Percentiles rank a stretch among this genome's conserved stretches.
Conservation (phyloP, 1,284 basidiomycete genomes). For the Schizophyllum amplum region DNA sequence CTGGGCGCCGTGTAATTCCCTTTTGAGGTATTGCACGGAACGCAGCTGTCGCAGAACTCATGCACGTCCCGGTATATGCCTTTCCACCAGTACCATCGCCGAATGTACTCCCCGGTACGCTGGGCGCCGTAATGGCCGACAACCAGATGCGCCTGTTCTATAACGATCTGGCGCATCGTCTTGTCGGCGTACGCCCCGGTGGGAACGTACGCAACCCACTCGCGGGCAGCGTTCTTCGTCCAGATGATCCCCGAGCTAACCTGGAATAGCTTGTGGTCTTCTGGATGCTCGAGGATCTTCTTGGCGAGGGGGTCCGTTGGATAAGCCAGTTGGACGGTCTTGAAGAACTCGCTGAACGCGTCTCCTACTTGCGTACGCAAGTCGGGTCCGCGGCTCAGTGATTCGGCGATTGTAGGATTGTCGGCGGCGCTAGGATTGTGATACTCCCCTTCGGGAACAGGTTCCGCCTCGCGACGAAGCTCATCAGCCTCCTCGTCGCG, state of each 20-base stretch:
- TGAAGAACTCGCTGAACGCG: no score
- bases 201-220: constrained; percentile 4
- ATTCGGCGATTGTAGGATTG: no score
- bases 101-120: constrained; percentile 20
- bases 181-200: constrained; percentile 6
- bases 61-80: constrained; percentile 14
- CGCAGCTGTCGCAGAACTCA: constrained; percentile 15
- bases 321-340: no score
- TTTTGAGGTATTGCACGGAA: constrained; percentile 13
- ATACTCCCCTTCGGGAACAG: not conserved
- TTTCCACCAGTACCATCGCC: constrained; percentile 27
- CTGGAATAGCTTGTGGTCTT: no score
- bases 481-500: not conserved
- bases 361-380: no score
- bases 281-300: no score
- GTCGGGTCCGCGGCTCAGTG: no score
- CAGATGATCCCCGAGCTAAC: no score
- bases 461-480: not conserved
- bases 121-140: constrained; percentile 19
- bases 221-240: no score
- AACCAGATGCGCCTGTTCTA: constrained; percentile 17
- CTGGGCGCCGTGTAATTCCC: not conserved
- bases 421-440: no score
- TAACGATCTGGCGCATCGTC: constrained; percentile 14
- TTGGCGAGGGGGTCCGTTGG: no score